phyloP scores from a whole-genome alignment of 2,329 filamentous ascomycete genomes.

The Colletotrichum karsti region DNA sequence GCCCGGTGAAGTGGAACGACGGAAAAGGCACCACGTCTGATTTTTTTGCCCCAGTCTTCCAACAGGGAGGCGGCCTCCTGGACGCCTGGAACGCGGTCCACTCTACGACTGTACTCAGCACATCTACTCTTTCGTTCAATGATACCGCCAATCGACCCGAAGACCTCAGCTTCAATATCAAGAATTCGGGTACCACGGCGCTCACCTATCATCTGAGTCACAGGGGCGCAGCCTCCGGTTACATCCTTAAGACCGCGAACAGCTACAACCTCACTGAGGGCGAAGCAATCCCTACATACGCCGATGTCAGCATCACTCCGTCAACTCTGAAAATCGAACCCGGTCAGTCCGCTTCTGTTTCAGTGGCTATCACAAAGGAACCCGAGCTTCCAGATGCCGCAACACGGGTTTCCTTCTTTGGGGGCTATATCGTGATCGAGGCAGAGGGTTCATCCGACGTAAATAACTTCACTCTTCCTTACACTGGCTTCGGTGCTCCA shows the following conservation, averaged over 20 bases:
- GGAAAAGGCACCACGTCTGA: neutral
- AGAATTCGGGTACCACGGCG: conserved; percentile 40
- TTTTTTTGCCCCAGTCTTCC: conserved; percentile 39
- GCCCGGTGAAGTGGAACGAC: conserved; percentile 32
- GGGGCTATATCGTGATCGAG: conserved; percentile 37
- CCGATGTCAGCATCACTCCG: neutral
- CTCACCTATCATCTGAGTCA: conserved; percentile 43
- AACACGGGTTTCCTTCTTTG: conserved; percentile 36
- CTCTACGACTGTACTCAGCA: conserved; percentile 40
- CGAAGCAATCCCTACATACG: neutral
- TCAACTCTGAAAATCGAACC: conserved; percentile 32
- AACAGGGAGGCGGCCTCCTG: conserved; percentile 48
- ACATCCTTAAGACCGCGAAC: conserved; percentile 34
- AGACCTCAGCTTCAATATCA: conserved; percentile 42
- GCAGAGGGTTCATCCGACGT: conserved; percentile 8
- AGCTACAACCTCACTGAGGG: neutral
- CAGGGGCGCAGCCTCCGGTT: conserved; percentile 37
- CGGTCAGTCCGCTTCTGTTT: conserved; percentile 20
- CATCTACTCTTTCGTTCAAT: conserved; percentile 46
- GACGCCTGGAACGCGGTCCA: conserved; percentile 45
- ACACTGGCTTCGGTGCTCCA: conserved; percentile 8
- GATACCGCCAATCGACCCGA: conserved; percentile 46
- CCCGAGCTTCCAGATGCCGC: conserved; percentile 22
- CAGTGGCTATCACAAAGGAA: conserved; percentile 27
- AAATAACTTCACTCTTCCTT: neutral